Conservation (phyloP, 768 basidiomycete genomes). For the Rubroboletus satanas region DNA sequence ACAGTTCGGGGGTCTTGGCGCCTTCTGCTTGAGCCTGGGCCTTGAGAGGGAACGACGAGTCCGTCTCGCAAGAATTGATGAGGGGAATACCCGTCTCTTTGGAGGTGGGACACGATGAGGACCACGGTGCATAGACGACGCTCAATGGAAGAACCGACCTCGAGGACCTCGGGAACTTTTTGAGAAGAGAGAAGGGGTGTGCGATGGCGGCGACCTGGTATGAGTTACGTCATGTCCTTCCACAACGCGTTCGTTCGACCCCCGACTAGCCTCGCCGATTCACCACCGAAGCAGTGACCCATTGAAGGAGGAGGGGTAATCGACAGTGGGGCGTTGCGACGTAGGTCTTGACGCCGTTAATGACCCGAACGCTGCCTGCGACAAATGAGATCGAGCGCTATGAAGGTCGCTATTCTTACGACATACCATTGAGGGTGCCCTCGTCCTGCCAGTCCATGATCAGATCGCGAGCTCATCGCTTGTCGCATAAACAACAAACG, state of each 20-base stretch:
- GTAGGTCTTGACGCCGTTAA: conserved; percentile 49
- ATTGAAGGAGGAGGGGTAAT: conserved; percentile 52
- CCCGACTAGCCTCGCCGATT: conserved; percentile 1
- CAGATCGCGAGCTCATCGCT: neutral
- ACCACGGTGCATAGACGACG: too few relatives aligned
- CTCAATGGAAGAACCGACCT: conserved; percentile 39
- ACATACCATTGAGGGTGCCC: conserved; percentile 42
- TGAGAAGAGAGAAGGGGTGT: conserved; percentile 47
- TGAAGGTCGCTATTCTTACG: neutral
- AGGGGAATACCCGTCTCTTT: conserved; percentile 48
- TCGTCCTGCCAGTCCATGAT: conserved; percentile 37
- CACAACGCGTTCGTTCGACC: neutral
- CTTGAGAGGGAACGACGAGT: conserved; percentile 48
- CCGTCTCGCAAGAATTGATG: conserved; percentile 61
- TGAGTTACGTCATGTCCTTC: neutral
- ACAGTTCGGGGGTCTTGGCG: conserved; percentile 42
- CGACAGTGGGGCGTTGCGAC: conserved; percentile 48
- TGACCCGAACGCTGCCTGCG: conserved; percentile 40
- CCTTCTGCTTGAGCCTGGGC: conserved; percentile 44
- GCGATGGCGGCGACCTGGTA: conserved; percentile 37
- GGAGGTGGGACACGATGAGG: neutral
- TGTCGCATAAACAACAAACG: neutral
- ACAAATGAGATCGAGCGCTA: neutral
- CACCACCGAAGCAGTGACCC: conserved; percentile 71
- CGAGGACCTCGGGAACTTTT: conserved; percentile 46